Conservation (phyloP, 1,284 basidiomycete species). For the Ganoderma leucocontextum region DNA sequence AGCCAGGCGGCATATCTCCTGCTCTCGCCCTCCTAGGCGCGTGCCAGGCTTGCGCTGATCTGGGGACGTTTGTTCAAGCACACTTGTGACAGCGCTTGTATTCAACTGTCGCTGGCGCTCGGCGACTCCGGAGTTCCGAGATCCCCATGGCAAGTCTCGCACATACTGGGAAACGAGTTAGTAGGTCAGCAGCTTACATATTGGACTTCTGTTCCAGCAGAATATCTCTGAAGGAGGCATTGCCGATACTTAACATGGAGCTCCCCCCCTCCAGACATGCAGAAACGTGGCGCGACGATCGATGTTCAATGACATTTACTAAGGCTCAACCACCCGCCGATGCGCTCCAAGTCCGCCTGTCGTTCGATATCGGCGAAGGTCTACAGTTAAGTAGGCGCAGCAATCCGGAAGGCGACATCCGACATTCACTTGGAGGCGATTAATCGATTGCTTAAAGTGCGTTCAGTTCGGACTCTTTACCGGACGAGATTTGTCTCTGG, state of each 20-base stretch:
- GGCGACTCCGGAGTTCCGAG: background rate
- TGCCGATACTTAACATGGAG: background rate
- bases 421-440: background rate
- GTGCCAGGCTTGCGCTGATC: background rate
- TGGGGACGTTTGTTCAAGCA: background rate
- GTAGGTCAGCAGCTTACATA: background rate
- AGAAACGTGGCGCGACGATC: background rate
- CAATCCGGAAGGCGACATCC: background rate
- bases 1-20: background rate
- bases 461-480: background rate
- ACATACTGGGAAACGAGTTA: background rate
- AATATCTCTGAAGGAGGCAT: background rate
- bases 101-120: background rate
- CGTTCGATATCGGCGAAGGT: background rate
- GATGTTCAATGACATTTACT: background rate
- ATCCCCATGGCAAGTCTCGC: background rate
- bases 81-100: background rate
- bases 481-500: background rate
- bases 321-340: background rate
- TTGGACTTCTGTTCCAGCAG: background rate
- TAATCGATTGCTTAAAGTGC: background rate
- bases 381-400: background rate
- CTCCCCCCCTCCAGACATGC: background rate
- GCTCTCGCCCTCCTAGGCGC: background rate
- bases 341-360: background rate